Percentiles rank a stretch among this genome's conserved stretches.
Evolutionary conservation across 2,329 filamentous ascomycete species (phyloP).

Genomic region (Chrysosporium queenslandicum): DNA sequence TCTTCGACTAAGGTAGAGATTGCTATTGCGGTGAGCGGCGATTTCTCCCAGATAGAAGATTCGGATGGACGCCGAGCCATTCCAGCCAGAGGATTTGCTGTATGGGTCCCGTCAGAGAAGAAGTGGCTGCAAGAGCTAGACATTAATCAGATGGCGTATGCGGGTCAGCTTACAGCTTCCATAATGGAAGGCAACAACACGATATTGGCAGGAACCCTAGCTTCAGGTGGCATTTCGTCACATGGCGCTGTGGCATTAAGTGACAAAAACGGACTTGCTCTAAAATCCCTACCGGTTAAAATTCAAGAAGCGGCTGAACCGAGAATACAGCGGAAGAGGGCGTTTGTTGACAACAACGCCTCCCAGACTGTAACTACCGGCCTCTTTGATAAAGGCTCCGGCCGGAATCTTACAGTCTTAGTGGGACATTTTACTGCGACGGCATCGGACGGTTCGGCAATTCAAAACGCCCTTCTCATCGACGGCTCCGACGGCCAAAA

Average conservation of each 20-base stretch:
- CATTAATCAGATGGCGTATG: constrained; percentile 53
- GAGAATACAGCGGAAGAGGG: constrained; percentile 23
- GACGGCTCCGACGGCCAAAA: constrained; percentile 59
- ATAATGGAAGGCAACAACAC: constrained; percentile 49
- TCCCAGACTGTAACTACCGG: constrained; percentile 27
- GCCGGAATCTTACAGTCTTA: constrained; percentile 67
- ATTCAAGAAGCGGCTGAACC: constrained; percentile 28
- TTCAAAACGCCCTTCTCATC: constrained; percentile 74
- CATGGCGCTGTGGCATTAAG: constrained; percentile 62
- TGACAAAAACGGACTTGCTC: constrained; percentile 25
- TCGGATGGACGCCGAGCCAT: constrained; percentile 49
- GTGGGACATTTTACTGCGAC: constrained; percentile 75
- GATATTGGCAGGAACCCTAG: constrained; percentile 74
- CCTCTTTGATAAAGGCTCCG: constrained; percentile 16
- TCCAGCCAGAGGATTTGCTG: constrained; percentile 63
- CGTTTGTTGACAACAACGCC: constrained; percentile 25
- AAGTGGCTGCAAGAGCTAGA: constrained; percentile 82
- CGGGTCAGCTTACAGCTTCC: constrained; percentile 62
- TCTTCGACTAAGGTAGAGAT: constrained; percentile 58
- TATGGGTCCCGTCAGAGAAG: constrained; percentile 77
- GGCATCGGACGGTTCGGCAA: constrained; percentile 55
- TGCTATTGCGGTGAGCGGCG: constrained; percentile 68
- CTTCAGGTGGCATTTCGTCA: constrained; percentile 61
- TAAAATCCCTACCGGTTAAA: constrained; percentile 42
- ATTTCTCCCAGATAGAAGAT: constrained; percentile 59